Evolutionary conservation across 2,329 filamentous ascomycete species (phyloP).

Genomic region (Cladosporium colombiae): DNA sequence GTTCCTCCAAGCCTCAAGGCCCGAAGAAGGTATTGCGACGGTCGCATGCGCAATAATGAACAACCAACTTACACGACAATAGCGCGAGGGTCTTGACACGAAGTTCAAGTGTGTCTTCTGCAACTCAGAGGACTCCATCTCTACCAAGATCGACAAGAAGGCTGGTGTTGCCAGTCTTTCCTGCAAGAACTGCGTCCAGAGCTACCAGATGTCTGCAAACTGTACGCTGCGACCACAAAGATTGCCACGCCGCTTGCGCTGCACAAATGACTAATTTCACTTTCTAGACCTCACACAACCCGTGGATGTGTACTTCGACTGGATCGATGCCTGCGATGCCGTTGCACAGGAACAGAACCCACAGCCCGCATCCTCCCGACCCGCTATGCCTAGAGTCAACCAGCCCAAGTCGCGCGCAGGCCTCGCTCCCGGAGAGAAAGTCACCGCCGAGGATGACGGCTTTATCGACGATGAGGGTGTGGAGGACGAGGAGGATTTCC

Average conservation of each 20-base stretch:
- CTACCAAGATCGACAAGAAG: conserved; percentile 93
- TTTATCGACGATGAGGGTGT: conserved; percentile 42
- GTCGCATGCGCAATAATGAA: background rate
- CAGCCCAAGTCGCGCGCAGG: conserved; percentile 23
- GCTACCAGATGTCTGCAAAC: conserved; percentile 89
- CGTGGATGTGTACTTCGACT: conserved; percentile 96
- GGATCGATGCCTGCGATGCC: conserved; percentile 90
- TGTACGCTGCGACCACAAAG: conserved; percentile 10
- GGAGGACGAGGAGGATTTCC: conserved; percentile 35
- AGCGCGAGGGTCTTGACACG: conserved; percentile 69
- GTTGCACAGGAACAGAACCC: conserved; percentile 64
- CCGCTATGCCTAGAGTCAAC: conserved; percentile 11
- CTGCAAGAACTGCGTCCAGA: conserved; percentile 92
- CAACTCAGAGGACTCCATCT: conserved; percentile 92
- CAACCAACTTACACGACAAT: conserved; percentile 10
- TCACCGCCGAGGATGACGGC: conserved; percentile 35
- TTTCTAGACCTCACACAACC: conserved; percentile 76
- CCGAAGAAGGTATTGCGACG: conserved; percentile 71
- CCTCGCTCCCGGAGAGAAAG: conserved; percentile 34
- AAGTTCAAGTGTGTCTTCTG: conserved; percentile 98
- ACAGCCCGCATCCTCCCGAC: conserved; percentile 29
- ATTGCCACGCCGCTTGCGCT: background rate
- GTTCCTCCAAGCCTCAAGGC: conserved; percentile 75
- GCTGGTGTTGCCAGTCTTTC: conserved; percentile 78
- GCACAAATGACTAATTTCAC: background rate